A percentile compares a stretch with the other conserved stretches of the same genome.
Conservation (phyloP, 306 rosid genomes). For the Dalbergia oliveri region DNA sequence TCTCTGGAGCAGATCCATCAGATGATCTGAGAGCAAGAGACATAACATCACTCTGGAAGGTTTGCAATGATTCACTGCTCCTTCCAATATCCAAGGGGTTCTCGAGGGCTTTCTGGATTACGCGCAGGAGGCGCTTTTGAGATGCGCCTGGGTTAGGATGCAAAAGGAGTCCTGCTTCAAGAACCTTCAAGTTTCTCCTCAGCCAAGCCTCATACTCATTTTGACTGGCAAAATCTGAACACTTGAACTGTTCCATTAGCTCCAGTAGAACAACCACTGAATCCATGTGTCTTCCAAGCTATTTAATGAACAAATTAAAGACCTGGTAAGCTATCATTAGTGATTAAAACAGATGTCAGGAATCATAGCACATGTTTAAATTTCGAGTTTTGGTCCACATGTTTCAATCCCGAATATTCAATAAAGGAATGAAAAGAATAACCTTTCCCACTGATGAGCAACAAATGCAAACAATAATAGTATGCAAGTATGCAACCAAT, state of each 20-base stretch:
- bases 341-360: constrained; percentile 32
- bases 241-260: constrained; percentile 79
- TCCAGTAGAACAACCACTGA: constrained; percentile 89
- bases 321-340: constrained; percentile 45
- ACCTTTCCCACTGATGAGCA: constrained; percentile 22
- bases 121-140: constrained; percentile 63
- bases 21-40: constrained; percentile 86
- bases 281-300: constrained; percentile 92
- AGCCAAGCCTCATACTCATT: constrained; percentile 85
- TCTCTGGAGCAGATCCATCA: constrained; percentile 67
- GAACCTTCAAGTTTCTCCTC: constrained; percentile 81
- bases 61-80: constrained; percentile 69
- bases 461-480: constrained; percentile 26
- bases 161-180: constrained; percentile 83
- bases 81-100: constrained; percentile 74
- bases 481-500: not conserved
- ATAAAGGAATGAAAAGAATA: constrained; percentile 25
- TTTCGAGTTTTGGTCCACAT: constrained; percentile 30
- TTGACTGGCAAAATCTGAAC: constrained; percentile 80
- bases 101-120: constrained; percentile 66
- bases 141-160: constrained; percentile 65
- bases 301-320: constrained; percentile 47
- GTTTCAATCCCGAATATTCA: constrained; percentile 30
- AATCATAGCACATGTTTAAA: constrained; percentile 23
- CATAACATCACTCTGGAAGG: constrained; percentile 60